Evolutionary conservation across 116 monocot genomes (phyloP), one percentile per base, ranked within the genome.

Genomic region (Dioscorea cayenensis): DNA sequence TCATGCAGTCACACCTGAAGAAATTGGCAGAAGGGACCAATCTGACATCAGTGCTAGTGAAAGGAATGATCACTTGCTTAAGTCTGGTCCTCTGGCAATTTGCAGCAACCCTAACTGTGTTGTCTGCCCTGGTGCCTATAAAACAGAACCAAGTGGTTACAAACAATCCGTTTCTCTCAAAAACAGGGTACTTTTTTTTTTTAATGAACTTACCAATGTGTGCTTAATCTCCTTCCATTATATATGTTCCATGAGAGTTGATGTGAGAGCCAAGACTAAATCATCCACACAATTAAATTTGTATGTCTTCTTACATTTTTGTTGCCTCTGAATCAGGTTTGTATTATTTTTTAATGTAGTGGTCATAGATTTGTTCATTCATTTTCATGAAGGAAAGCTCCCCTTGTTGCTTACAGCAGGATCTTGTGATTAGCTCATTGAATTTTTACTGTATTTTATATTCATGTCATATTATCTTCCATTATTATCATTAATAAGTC

Each of bases 31-130:
- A 17, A 75, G 8, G 13, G 66, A 74, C 60, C 77, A 71, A 74
- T 61, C 66, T 21, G 64, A 77, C 18, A 48, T 20, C n/a, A 25
- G 61, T 6, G 20, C 73, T 27, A 62, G 25, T 21, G 21, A 28
- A 58, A 87, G 58, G 67, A 81, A 87, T 75, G 79, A 77, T 12
- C 77, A 84, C 76, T 73, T 87, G 71, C 52, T 81, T 68, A 89
- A 72, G 68, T 87, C 85, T 10, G 90, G 87, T 36, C 82, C 84
- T 51, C 51, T 90, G 59, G 90, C 82, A 16, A 72, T 82, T 68
- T 94, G 90, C 71, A 84, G 84, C 65, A 80, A 94, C 66, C 82
- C 88, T n/a, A 78, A 90, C 68, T 88, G 94, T 73, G 76, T 71
- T 22, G 70, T 51, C 36, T 94, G 90, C 55, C 94, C 94, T 62